Evolutionary conservation across 2,329 filamentous ascomycete species (phyloP), one percentile per base, ranked within the genome.

Genomic region (Hawksworthiomyces lignivorus): DNA sequence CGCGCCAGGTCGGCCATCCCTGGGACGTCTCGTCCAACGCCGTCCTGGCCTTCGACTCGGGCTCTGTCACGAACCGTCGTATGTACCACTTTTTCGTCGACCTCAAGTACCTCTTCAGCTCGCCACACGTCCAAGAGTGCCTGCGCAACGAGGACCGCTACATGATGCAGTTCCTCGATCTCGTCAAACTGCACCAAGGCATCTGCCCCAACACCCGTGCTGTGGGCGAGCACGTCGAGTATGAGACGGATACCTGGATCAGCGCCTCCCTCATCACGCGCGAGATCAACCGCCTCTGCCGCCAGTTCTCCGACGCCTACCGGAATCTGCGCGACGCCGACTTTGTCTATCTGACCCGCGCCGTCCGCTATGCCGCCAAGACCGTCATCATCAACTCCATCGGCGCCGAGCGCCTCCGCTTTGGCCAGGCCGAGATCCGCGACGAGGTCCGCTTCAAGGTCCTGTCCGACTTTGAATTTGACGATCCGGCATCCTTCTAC

Each of bases 61-160:
- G 92, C 1, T 92, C 90, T 1, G 87, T 97, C 14, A 94, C 89
- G 0, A 98, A 98, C 59, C 75, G 92, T 36, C 80, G 92, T 26
- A 88, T 98, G 73, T 96, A 96, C 56, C 92, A 97, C 61, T 98
- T 98, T 68, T 98, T 97, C 64, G 75, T 89, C 45, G 92, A 98
- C 59, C 71, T 97, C 51, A 87, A 88, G 54, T 95, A 92, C 62
- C 77, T 98, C 1, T 86, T 97, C 48, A 80, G 84, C 31, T 94
- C 89, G 0, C 79, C 86, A 22, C 86, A 94, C 58, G 88, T 97
- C 3, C 88, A 95, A 58, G 80, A 87, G 52, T 80, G 83, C 40
- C 76, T 97, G 48, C 80, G 92, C 29, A 80, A 73, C 4, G 88
- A 97, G 59, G 80, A 84, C 40, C 78, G 88, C 45, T 98, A 98